phyloP scores from a whole-genome alignment of 148 eudicot genomes.

The Amaranthus cruentus region DNA sequence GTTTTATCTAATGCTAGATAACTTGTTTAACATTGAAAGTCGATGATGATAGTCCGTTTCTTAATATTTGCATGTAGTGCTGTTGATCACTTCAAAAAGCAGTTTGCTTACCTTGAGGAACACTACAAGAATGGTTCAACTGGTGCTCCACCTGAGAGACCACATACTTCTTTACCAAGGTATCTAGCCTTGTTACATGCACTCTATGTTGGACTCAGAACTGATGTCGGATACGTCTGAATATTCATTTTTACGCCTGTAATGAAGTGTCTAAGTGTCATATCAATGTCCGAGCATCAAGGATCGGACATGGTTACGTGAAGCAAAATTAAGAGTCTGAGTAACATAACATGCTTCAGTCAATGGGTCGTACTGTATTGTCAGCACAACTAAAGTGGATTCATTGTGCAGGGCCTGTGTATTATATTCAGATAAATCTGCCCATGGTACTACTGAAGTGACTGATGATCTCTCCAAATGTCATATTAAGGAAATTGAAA shows the following conservation, averaged over 20 bases:
- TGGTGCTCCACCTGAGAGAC: slow-evolving; percentile 80
- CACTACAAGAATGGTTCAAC: slow-evolving; percentile 85
- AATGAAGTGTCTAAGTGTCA: too few species aligned
- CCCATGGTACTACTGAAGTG: slow-evolving; percentile 49
- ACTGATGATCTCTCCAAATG: slow-evolving; percentile 73
- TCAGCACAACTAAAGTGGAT: neutral
- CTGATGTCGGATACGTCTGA: too few species aligned
- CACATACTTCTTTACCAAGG: slow-evolving; percentile 92
- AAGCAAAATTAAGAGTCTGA: too few species aligned
- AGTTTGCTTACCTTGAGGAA: slow-evolving; percentile 94
- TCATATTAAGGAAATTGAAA: slow-evolving; percentile 63
- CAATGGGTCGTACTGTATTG: neutral
- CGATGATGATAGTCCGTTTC: neutral
- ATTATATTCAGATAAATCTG: slow-evolving; percentile 59
- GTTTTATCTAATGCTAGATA: neutral
- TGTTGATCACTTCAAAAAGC: slow-evolving; percentile 96
- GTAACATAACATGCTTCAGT: too few species aligned
- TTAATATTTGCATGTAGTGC: slow-evolving; percentile 49
- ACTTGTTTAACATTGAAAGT: neutral
- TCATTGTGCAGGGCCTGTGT: slow-evolving; percentile 60
- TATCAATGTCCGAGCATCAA: too few species aligned
- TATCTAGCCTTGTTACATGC: slow-evolving; percentile 14
- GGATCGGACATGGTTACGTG: too few species aligned
- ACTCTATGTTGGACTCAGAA: too few species aligned
- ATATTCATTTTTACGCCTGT: too few species aligned